Percentiles rank a stretch among this genome's conserved stretches.
These are phyloP conservation scores for Bruguiera gymnorhiza DNA, from an alignment of 345 rosid species.

Conservation along the genomic window DNA sequence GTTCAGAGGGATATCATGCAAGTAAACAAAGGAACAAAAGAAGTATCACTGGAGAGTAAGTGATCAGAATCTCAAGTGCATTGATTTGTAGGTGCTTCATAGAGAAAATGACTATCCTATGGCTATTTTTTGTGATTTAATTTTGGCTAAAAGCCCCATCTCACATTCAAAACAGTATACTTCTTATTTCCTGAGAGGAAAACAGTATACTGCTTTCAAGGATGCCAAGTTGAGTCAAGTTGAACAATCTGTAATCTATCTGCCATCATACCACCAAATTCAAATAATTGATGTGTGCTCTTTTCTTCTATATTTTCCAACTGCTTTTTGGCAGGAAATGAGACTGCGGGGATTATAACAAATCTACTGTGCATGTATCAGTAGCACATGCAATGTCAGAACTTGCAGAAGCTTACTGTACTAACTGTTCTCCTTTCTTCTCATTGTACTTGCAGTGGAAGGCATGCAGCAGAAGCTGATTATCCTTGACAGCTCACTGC, in stretches of 20 bases:
- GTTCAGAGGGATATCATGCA: slow-evolving; percentile 77
- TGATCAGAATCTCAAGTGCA: slow-evolving; percentile 17
- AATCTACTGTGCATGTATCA: not conserved
- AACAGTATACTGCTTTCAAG: not conserved
- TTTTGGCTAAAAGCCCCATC: not conserved
- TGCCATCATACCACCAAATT: not conserved
- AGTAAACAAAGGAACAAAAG: slow-evolving; percentile 66
- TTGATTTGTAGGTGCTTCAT: not conserved
- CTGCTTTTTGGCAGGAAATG: not conserved
- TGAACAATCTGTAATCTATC: not conserved
- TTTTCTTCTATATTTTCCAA: not conserved
- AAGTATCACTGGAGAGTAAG: slow-evolving; percentile 63
- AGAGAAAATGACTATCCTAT: not conserved
- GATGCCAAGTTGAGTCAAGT: not conserved
- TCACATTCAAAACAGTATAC: not conserved
- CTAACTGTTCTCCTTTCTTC: slow-evolving; percentile 5
- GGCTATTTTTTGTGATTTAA: not conserved
- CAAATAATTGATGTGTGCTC: not conserved
- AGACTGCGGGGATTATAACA: not conserved
- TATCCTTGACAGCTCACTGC: slow-evolving; percentile 50
- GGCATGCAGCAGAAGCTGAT: slow-evolving; percentile 57
- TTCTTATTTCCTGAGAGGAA: not conserved
- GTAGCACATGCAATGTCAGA: not conserved
- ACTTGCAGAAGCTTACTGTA: not conserved
- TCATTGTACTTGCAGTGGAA: slow-evolving; percentile 50